Evolutionary conservation across 495 filamentous ascomycete genomes (phyloP).

Genomic region (Talaromyces proteolyticus): DNA sequence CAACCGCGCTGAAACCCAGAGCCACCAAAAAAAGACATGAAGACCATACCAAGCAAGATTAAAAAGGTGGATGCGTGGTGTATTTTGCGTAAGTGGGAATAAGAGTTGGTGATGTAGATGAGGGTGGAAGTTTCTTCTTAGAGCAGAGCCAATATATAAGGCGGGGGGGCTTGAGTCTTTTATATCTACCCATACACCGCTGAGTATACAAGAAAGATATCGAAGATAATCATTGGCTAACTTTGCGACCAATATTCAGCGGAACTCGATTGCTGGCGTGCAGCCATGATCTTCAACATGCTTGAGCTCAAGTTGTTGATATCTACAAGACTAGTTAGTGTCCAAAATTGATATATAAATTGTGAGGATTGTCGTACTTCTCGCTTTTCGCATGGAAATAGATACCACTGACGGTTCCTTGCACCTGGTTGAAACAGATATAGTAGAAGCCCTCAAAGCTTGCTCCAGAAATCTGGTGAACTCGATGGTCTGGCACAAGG

Average conservation of each 20-base stretch:
- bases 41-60: not conserved
- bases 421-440: slow-evolving; percentile 94
- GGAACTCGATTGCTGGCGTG: slow-evolving; percentile 87
- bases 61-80: not conserved
- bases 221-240: too few species aligned
- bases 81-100: not conserved
- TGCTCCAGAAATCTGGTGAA: slow-evolving; percentile 82
- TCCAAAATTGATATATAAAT: slow-evolving; percentile 1
- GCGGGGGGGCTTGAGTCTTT: too few species aligned
- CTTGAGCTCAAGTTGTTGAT: slow-evolving; percentile 87
- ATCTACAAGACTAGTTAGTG: slow-evolving; percentile 43
- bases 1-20: not conserved
- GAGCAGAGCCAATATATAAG: not conserved
- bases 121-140: not conserved
- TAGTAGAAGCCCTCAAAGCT: slow-evolving; percentile 99
- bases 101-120: not conserved
- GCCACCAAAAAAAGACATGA: not conserved
- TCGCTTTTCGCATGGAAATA: slow-evolving; percentile 98
- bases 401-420: slow-evolving; percentile 80
- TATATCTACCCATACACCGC: not conserved
- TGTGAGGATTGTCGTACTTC: slow-evolving; percentile 53
- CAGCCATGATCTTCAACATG: slow-evolving; percentile 83
- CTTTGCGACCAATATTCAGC: slow-evolving; percentile 48
- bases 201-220: not conserved
- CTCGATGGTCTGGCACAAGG: slow-evolving; percentile 90